Percentiles rank a stretch among this genome's conserved stretches.
Conservation (phyloP, 305 asterid genomes). For the Striga hermonthica region DNA sequence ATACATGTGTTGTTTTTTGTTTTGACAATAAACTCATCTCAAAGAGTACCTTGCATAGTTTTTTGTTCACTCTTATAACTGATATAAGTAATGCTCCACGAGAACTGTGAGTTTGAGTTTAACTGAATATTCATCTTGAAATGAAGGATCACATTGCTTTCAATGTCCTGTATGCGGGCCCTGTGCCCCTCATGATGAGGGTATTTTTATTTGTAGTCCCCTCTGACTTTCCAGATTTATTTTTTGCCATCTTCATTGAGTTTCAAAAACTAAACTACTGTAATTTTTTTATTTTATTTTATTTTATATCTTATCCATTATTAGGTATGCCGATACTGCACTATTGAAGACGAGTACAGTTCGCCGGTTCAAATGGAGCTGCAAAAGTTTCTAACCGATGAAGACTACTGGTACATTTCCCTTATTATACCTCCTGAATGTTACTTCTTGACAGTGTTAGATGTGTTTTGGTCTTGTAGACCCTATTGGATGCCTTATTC, state of each 20-base stretch:
- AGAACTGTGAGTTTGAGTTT: conserved; percentile 3
- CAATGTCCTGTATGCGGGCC: neutral
- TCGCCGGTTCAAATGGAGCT: conserved; percentile 70
- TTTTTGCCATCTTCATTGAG: neutral
- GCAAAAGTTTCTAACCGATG: conserved; percentile 77
- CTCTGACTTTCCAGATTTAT: conserved; percentile 1
- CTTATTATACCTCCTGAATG: conserved; percentile 2
- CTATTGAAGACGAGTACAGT: conserved; percentile 81
- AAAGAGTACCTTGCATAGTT: neutral
- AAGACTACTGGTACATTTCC: conserved; percentile 68
- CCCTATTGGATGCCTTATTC: neutral
- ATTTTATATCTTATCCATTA: conserved; percentile 10
- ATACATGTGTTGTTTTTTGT: neutral
- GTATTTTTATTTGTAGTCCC: conserved; percentile 6
- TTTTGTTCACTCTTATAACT: neutral
- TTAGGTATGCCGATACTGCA: conserved; percentile 86
- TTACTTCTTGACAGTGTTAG: neutral
- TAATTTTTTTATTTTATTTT: conserved; percentile 4
- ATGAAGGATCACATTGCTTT: neutral
- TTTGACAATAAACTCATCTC: too few relatives aligned
- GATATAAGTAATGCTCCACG: conserved; percentile 1
- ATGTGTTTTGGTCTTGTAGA: neutral
- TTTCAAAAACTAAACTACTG: conserved; percentile 19
- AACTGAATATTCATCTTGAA: conserved; percentile 1
- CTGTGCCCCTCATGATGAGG: conserved; percentile 2